Conservation (phyloP, 1,284 basidiomycete species). For the Sporisorium graminicola region DNA sequence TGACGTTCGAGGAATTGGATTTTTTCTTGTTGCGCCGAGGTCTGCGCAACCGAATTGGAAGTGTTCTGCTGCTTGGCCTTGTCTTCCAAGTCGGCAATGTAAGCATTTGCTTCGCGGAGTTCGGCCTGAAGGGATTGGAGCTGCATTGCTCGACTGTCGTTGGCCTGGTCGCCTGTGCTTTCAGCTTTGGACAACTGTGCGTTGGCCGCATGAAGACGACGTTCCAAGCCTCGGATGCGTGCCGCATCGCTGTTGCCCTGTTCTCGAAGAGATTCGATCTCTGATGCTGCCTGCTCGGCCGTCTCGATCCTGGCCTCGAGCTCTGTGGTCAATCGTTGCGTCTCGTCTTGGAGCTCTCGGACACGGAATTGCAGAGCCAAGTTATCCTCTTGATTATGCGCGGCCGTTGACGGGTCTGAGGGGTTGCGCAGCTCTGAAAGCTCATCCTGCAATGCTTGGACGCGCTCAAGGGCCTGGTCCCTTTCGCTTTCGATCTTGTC, state of each 20-base stretch:
- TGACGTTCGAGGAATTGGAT: constrained; percentile 33
- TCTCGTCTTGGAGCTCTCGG: constrained; percentile 25
- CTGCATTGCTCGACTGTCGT: constrained; percentile 13
- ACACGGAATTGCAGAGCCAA: constrained; percentile 15
- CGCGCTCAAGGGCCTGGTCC: constrained; percentile 39
- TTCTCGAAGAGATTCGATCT: constrained; percentile 26
- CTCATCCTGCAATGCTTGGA: constrained; percentile 19
- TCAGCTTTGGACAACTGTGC: constrained; percentile 23
- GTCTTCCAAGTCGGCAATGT: constrained; percentile 31
- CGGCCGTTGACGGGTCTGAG: background rate
- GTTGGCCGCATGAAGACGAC: constrained; percentile 26
- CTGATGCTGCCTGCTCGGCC: background rate
- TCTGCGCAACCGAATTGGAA: constrained; percentile 5
- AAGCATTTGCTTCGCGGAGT: constrained; percentile 21
- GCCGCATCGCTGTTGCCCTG: constrained; percentile 25
- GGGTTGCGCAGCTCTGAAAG: constrained; percentile 9
- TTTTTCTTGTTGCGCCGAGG: constrained; percentile 27
- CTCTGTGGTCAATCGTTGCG: constrained; percentile 1
- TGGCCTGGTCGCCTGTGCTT: background rate
- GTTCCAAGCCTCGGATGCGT: constrained; percentile 34
- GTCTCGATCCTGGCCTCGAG: constrained; percentile 13
- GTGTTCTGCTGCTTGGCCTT: constrained; percentile 11
- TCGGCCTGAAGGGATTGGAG: constrained; percentile 18
- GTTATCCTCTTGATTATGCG: constrained; percentile 1
- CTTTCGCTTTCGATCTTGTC: constrained; percentile 46